Percentiles rank a stretch among this genome's conserved stretches.
These are phyloP conservation scores for Gonium pectorale DNA, from an alignment of 139 green algal genomes.

Conservation along the genomic window DNA sequence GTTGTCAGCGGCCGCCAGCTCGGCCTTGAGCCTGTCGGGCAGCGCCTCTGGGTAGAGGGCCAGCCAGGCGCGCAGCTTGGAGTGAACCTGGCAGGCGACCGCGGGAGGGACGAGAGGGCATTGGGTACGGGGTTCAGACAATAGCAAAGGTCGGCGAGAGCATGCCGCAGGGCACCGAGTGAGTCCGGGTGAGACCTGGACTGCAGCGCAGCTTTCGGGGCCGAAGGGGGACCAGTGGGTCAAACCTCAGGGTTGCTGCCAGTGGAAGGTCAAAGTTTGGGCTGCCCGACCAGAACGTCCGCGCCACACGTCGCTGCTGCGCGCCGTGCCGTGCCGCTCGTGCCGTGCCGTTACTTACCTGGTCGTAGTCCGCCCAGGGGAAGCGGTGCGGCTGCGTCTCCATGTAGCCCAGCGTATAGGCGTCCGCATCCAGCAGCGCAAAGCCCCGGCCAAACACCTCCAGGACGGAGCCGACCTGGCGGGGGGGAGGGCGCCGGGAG, in stretches of 20 bases:
- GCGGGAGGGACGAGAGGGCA: background rate
- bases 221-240: too few species aligned
- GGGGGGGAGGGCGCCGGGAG: background rate
- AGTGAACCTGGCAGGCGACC: slow-evolving; percentile 30
- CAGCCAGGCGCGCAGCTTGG: slow-evolving; percentile 17
- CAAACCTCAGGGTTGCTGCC: too few species aligned
- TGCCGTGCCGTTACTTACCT: slow-evolving; percentile 29
- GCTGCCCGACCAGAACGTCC: too few species aligned
- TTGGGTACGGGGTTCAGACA: too few species aligned
- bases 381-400: slow-evolving; percentile 60
- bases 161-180: too few species aligned
- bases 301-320: too few species aligned
- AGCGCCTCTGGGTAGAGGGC: slow-evolving; percentile 13
- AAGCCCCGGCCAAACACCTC: slow-evolving; percentile 76
- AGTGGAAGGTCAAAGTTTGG: too few species aligned
- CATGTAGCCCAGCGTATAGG: slow-evolving; percentile 80
- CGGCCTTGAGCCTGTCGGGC: slow-evolving; percentile 38
- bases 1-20: slow-evolving; percentile 56
- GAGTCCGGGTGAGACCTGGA: too few species aligned
- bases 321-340: too few species aligned
- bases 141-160: too few species aligned
- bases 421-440: slow-evolving; percentile 79
- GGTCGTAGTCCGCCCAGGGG: slow-evolving; percentile 53
- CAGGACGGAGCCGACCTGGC: slow-evolving; percentile 70
- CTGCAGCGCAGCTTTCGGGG: too few species aligned